Evolutionary conservation across 805 yeast genomes (phyloP).

Genomic region (Groenewaldozyma salmanticensis): DNA sequence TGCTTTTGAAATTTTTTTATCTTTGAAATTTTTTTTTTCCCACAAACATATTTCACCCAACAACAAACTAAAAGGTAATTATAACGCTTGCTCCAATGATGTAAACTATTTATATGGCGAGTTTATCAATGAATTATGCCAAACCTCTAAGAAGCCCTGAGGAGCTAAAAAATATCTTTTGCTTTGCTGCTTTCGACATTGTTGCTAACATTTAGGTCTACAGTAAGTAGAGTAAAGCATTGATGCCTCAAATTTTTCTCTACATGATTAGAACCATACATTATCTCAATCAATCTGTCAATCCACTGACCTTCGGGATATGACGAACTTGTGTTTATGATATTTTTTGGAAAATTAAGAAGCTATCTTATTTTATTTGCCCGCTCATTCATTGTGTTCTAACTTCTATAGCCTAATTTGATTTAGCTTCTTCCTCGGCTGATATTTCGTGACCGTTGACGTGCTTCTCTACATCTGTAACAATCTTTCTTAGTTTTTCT

Average conservation of each 20-base stretch:
- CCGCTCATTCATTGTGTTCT: neutral
- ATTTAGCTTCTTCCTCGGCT: conserved; percentile 42
- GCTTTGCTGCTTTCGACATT: too few species aligned
- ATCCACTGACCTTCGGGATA: conserved; percentile 20
- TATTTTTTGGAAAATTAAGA: conserved; percentile 1
- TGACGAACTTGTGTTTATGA: too few species aligned
- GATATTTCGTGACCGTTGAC: conserved; percentile 51
- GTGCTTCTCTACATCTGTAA: conserved; percentile 34
- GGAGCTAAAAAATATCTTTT: conserved; percentile 1
- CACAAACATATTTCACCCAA: neutral
- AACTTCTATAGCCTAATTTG: conserved; percentile 1
- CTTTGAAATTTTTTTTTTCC: neutral
- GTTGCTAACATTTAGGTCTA: neutral
- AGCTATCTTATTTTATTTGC: neutral
- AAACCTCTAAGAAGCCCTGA: conserved; percentile 24
- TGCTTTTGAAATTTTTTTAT: neutral
- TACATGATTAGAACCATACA: conserved; percentile 16
- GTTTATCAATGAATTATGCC: conserved; percentile 11
- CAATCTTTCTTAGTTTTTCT: conserved; percentile 35
- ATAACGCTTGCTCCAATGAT: conserved; percentile 9
- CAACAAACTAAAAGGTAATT: neutral
- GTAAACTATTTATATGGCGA: conserved; percentile 13
- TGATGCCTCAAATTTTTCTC: conserved; percentile 1
- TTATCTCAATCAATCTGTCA: conserved; percentile 19
- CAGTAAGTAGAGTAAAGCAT: neutral